phyloP scores from a whole-genome alignment of 2,329 filamentous ascomycete genomes.

The Exserohilum turcica region DNA sequence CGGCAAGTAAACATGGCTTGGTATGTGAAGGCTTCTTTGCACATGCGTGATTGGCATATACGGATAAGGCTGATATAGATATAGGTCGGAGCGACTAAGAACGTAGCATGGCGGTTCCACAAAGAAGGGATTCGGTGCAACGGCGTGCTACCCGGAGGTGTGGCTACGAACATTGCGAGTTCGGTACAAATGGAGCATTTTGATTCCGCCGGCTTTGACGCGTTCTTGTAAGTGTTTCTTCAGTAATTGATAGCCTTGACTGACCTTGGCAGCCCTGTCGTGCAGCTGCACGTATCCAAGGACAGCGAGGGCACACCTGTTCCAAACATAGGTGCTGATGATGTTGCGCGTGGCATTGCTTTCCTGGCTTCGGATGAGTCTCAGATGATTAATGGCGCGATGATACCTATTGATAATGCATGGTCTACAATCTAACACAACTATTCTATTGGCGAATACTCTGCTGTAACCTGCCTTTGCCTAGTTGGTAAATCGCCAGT shows the following conservation, averaged over 20 bases:
- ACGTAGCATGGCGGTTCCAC: slow-evolving; percentile 55
- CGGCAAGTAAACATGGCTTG: slow-evolving; percentile 53
- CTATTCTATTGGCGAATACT: too few species aligned
- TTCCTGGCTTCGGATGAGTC: slow-evolving; percentile 35
- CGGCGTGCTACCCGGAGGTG: slow-evolving; percentile 51
- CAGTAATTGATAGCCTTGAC: not conserved
- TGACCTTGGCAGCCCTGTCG: slow-evolving; percentile 22
- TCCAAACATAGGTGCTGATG: slow-evolving; percentile 25
- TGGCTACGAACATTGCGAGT: slow-evolving; percentile 28
- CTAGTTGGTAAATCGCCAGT: too few species aligned
- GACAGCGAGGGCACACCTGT: slow-evolving; percentile 29
- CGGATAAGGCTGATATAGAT: not conserved
- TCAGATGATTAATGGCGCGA: slow-evolving; percentile 32
- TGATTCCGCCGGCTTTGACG: slow-evolving; percentile 25
- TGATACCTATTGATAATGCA: slow-evolving; percentile 36
- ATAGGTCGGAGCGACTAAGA: slow-evolving; percentile 54
- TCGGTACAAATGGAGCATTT: slow-evolving; percentile 32
- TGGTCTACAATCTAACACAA: slow-evolving; percentile 38
- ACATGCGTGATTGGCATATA: fast-evolving
- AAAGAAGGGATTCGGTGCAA: slow-evolving; percentile 55
- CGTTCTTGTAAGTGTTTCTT: slow-evolving; percentile 24
- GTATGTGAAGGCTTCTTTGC: slow-evolving; percentile 27
- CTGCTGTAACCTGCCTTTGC: too few species aligned
- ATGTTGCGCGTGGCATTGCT: slow-evolving; percentile 34
- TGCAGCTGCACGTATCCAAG: slow-evolving; percentile 32